Percentiles rank a stretch among this genome's conserved stretches.
These are phyloP conservation scores for Fusarium guadeloupense DNA, from an alignment of 2,329 filamentous ascomycete species.

Conservation along the genomic window DNA sequence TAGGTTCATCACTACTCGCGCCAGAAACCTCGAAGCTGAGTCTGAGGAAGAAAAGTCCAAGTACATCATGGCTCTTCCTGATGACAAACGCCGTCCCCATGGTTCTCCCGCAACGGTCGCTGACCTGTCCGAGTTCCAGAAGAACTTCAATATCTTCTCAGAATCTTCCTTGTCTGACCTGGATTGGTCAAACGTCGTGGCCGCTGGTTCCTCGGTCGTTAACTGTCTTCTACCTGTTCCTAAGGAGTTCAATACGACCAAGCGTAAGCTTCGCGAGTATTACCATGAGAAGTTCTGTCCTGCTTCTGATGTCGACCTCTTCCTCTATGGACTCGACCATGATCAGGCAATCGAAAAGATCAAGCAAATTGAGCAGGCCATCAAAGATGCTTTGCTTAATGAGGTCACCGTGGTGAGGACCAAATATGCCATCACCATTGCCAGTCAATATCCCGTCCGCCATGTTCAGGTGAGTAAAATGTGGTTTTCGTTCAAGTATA, in stretches of 20 bases:
- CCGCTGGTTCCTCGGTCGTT: conserved; percentile 81
- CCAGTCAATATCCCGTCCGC: conserved; percentile 82
- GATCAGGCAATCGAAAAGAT: conserved; percentile 85
- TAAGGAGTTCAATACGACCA: conserved; percentile 67
- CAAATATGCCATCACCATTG: conserved; percentile 88
- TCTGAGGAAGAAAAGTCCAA: conserved; percentile 66
- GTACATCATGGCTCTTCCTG: conserved; percentile 75
- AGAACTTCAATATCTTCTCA: conserved; percentile 84
- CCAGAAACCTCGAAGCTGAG: conserved; percentile 67
- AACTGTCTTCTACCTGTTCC: conserved; percentile 80
- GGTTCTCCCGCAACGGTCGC: conserved; percentile 74
- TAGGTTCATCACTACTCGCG: conserved; percentile 66
- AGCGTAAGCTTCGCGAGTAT: conserved; percentile 72
- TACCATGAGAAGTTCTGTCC: conserved; percentile 85
- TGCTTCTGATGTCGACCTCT: conserved; percentile 87
- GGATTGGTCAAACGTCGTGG: conserved; percentile 85
- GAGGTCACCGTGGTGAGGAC: conserved; percentile 87
- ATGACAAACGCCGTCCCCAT: conserved; percentile 67
- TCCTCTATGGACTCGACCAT: conserved; percentile 81
- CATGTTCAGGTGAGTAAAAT: conserved; percentile 69
- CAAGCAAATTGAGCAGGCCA: conserved; percentile 77
- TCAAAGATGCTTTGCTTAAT: conserved; percentile 80
- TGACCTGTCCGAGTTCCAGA: conserved; percentile 74
- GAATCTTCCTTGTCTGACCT: conserved; percentile 79
- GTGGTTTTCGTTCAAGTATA: not conserved